Conservation (phyloP, 345 rosid genomes). For the Moricandia arvensis region DNA sequence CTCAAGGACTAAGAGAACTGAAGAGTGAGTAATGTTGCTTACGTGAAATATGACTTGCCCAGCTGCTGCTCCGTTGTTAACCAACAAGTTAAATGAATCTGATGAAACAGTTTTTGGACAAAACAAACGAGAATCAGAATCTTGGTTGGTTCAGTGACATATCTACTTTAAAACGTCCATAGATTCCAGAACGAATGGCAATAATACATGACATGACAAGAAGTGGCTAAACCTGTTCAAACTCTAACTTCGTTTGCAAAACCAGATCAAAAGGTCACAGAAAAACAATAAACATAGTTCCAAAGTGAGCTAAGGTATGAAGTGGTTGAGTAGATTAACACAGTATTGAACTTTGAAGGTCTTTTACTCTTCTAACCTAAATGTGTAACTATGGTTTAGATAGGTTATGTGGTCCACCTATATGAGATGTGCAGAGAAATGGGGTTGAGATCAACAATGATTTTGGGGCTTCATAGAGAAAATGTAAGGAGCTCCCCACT, state of each 20-base stretch:
- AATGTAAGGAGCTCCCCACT: background rate
- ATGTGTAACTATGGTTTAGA: too few relatives aligned
- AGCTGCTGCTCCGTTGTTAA: conserved; percentile 92
- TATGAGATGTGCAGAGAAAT: too few relatives aligned
- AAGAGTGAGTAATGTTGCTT: conserved; percentile 27
- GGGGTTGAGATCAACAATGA: background rate
- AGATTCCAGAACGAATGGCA: background rate
- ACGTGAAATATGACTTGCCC: conserved; percentile 97
- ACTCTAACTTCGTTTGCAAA: background rate
- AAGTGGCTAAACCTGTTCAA: background rate
- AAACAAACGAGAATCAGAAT: background rate
- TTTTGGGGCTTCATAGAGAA: background rate
- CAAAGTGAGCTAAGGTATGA: background rate
- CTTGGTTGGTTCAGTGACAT: background rate
- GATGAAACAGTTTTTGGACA: background rate
- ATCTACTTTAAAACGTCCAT: background rate
- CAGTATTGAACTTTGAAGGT: background rate
- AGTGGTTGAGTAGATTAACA: too few relatives aligned
- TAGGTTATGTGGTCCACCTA: too few relatives aligned
- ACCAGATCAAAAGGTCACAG: background rate
- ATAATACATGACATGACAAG: background rate
- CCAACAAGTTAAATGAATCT: conserved; percentile 95
- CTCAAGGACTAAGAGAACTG: background rate
- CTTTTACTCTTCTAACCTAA: too few relatives aligned
- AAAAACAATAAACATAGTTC: background rate